Evolutionary conservation across 495 filamentous ascomycete genomes (phyloP).

Genomic region (Penicillium fimorum): DNA sequence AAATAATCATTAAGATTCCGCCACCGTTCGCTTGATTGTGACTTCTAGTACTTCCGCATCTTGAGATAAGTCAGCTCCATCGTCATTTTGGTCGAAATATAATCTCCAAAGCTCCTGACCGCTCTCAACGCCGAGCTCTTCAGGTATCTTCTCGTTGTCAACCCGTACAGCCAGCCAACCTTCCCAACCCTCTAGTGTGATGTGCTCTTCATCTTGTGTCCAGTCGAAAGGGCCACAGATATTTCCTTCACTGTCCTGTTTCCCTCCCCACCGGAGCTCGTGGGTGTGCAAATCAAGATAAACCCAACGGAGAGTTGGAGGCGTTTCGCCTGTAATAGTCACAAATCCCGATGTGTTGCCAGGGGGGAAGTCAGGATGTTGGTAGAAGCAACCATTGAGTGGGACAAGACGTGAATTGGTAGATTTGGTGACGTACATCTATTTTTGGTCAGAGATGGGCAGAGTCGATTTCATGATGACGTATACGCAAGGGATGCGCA

Average conservation of each 20-base stretch:
- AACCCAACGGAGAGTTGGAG: neutral
- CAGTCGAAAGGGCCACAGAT: neutral
- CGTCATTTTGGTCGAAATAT: no score
- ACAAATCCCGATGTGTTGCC: neutral
- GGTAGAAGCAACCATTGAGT: neutral
- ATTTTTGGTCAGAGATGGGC: no score
- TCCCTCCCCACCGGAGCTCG: neutral
- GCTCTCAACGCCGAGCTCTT: neutral
- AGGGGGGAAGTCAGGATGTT: neutral
- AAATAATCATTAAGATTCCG: no score
- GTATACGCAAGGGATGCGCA: no score
- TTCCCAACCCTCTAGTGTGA: neutral
- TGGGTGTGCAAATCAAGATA: neutral
- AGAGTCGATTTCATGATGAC: no score
- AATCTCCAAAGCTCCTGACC: neutral
- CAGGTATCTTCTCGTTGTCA: neutral
- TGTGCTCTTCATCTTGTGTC: neutral
- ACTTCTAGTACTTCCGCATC: no score
- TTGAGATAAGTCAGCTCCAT: no score
- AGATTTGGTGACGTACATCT: no score
- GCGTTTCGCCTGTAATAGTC: neutral
- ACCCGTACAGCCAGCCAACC: neutral
- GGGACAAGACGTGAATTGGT: no score
- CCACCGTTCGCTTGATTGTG: no score
- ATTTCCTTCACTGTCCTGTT: neutral